These are phyloP conservation scores for Chlorella ohadii DNA, from an alignment of 139 green algal genomes.

Conservation along the genomic window DNA sequence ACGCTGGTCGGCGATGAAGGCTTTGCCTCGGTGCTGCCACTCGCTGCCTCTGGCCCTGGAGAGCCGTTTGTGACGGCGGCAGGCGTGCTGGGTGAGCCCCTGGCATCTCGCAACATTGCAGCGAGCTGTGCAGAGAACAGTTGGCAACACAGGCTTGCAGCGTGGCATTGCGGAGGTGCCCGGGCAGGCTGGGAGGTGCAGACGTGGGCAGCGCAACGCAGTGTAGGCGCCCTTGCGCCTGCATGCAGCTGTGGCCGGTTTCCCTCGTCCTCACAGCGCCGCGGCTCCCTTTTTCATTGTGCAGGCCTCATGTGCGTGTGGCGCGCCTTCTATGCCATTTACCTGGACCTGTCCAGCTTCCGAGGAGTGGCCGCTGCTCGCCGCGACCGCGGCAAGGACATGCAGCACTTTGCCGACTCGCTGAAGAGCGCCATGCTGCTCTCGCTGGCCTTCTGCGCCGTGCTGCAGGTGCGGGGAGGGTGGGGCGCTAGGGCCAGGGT, in stretches of 20 bases:
- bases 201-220: too few relatives aligned
- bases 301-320: conserved; percentile 72
- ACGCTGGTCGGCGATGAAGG: conserved; percentile 53
- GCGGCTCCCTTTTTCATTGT: too few relatives aligned
- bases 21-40: conserved; percentile 63
- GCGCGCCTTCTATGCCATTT: conserved; percentile 72
- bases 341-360: conserved; percentile 68
- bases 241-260: too few relatives aligned
- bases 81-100: conserved; percentile 58
- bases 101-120: too few relatives aligned
- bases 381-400: conserved; percentile 35
- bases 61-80: conserved; percentile 76
- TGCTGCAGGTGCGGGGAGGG: conserved; percentile 1
- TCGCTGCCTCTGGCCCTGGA: conserved; percentile 67
- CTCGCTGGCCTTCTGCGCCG: conserved; percentile 38
- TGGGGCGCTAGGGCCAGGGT: neutral
- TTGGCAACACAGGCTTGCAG: too few relatives aligned
- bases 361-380: conserved; percentile 26
- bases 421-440: conserved; percentile 49
- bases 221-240: too few relatives aligned
- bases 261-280: too few relatives aligned
- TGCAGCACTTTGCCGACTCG: conserved; percentile 46
- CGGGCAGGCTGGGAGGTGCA: too few relatives aligned
- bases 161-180: too few relatives aligned
- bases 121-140: too few relatives aligned